Percentiles rank a stretch among this genome's conserved stretches.
These are phyloP conservation scores for Hyaloscypha bicolor DNA, from an alignment of 495 filamentous ascomycete species.

Conservation along the genomic window DNA sequence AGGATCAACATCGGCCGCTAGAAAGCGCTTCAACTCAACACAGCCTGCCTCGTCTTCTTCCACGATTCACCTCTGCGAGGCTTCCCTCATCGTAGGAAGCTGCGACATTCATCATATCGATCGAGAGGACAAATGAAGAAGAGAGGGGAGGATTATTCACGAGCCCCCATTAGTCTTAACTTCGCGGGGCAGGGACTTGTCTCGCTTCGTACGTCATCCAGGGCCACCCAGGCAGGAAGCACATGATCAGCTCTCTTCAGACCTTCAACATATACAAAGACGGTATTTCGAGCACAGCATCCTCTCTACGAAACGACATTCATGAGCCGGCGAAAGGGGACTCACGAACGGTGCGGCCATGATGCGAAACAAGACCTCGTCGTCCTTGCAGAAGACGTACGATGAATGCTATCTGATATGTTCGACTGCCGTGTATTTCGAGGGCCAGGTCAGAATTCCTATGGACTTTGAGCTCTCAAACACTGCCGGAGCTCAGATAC, in stretches of 20 bases:
- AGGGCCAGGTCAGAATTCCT: conserved; percentile 68
- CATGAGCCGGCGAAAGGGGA: conserved; percentile 15
- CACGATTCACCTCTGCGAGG: no score
- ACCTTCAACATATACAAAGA: background rate
- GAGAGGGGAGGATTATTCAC: background rate
- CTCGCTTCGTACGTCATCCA: conserved; percentile 8
- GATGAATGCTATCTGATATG: conserved; percentile 93
- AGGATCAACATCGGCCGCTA: background rate
- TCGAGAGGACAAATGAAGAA: no score
- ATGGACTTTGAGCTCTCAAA: background rate
- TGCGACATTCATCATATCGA: no score
- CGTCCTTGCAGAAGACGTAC: conserved; percentile 94
- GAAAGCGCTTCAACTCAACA: background rate
- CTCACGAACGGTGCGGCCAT: conserved; percentile 22
- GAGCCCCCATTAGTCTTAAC: background rate
- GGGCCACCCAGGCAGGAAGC: conserved; percentile 6
- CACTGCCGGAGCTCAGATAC: background rate
- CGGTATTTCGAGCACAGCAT: background rate
- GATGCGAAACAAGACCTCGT: conserved; percentile 79
- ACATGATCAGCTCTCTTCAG: conserved; percentile 10
- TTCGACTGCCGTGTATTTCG: conserved; percentile 94
- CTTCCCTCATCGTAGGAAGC: no score
- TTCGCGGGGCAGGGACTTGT: background rate
- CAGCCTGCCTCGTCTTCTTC: background rate
- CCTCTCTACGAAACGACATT: conserved; percentile 2